Evolutionary conservation across 2,329 filamentous ascomycete genomes (phyloP).

Genomic region (Boeremia lycopersici): DNA sequence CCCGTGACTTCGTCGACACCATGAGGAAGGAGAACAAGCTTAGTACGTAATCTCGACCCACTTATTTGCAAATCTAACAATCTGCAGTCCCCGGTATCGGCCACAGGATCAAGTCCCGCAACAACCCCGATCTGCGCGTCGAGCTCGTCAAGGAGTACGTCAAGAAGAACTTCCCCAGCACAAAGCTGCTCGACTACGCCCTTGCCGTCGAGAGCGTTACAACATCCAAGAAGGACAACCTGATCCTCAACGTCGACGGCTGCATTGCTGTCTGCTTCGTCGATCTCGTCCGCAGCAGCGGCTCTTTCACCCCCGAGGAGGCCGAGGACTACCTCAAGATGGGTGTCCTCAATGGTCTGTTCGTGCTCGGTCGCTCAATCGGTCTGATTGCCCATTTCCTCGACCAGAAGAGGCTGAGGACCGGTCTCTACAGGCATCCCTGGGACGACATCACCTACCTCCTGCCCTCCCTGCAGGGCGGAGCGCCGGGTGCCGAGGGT

Average conservation of each 20-base stretch:
- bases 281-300: constrained; percentile 95
- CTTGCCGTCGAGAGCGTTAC: constrained; percentile 97
- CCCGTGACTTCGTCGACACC: constrained; percentile 97
- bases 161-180: constrained; percentile 93
- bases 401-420: constrained; percentile 98
- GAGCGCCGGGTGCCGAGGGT: constrained; percentile 48
- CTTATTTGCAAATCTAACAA: constrained; percentile 23
- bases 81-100: constrained; percentile 85
- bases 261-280: constrained; percentile 99
- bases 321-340: constrained; percentile 98
- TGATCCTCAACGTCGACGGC: constrained; percentile 98
- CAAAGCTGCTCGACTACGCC: constrained; percentile 98
- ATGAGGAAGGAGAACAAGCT: constrained; percentile 99
- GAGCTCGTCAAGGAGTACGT: constrained; percentile 99
- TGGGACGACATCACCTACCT: constrained; percentile 67
- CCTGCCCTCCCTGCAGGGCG: constrained; percentile 46
- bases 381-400: constrained; percentile 99
- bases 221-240: constrained; percentile 99
- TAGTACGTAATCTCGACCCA: constrained; percentile 58
- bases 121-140: constrained; percentile 99
- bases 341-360: constrained; percentile 99
- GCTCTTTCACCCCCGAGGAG: constrained; percentile 94
- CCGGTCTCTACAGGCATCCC: constrained; percentile 95
- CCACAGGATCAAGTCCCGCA: constrained; percentile 98
- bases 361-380: constrained; percentile 95